phyloP scores from a whole-genome alignment of 305 asterid species.

The Solanum hybrid region DNA sequence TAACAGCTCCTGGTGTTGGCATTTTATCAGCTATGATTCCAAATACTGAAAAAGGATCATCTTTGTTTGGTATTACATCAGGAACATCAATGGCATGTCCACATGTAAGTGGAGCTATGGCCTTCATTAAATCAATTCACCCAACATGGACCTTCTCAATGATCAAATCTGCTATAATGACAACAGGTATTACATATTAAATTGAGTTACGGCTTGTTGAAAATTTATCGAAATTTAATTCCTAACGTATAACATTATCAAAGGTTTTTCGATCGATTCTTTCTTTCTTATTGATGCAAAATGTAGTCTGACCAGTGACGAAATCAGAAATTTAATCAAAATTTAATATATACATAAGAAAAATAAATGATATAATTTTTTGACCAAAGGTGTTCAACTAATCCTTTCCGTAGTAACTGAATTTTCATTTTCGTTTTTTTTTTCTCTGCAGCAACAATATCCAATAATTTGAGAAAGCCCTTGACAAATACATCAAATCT shows the following conservation, averaged over 20 bases:
- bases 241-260: not conserved
- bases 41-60: conserved; percentile 24
- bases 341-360: not conserved
- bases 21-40: conserved; percentile 50
- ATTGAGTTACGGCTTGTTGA: not conserved
- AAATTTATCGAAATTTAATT: not conserved
- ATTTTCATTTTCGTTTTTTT: not conserved
- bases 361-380: not conserved
- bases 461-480: conserved; percentile 28
- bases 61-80: conserved; percentile 36
- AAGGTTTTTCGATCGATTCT: not conserved
- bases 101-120: conserved; percentile 58
- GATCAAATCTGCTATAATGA: conserved; percentile 67
- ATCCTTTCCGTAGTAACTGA: not conserved
- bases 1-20: conserved; percentile 72
- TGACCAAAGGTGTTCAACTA: not conserved
- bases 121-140: conserved; percentile 47
- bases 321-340: not conserved
- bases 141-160: conserved; percentile 47
- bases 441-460: conserved; percentile 32
- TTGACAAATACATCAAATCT: conserved; percentile 32
- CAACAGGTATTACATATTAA: conserved; percentile 31
- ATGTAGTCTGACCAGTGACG: not conserved
- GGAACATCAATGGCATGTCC: conserved; percentile 90
- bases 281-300: not conserved